Conservation (phyloP, 306 rosid species). For the Gleditsia sinensis region DNA sequence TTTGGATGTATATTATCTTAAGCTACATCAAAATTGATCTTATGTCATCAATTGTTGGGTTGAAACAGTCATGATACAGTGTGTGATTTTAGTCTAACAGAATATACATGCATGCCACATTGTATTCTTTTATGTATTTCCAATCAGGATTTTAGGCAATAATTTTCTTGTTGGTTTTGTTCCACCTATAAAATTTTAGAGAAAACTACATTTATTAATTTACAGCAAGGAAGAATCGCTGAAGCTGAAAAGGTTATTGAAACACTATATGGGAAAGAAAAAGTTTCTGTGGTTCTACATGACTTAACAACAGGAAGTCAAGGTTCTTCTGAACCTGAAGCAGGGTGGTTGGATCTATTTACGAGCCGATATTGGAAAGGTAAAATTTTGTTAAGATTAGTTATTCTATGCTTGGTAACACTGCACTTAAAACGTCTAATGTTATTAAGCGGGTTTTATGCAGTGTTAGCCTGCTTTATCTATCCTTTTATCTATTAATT, state of each 20-base stretch:
- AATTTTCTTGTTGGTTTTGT: slow-evolving; percentile 25
- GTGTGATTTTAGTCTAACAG: slow-evolving; percentile 15
- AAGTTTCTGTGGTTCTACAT: slow-evolving; percentile 65
- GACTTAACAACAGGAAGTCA: slow-evolving; percentile 66
- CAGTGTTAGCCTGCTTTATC: neutral
- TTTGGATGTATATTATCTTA: neutral
- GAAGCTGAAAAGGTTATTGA: slow-evolving; percentile 82
- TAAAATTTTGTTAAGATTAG: slow-evolving; percentile 20
- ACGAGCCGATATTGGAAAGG: slow-evolving; percentile 94
- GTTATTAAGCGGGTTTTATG: neutral
- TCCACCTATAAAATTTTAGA: slow-evolving; percentile 1
- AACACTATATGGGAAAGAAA: slow-evolving; percentile 81
- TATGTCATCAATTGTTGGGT: neutral
- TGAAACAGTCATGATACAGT: neutral
- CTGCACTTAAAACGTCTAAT: neutral
- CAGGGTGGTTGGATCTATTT: slow-evolving; percentile 96
- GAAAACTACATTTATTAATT: slow-evolving; percentile 25
- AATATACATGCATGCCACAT: neutral
- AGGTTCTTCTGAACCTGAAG: slow-evolving; percentile 91
- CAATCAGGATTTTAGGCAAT: slow-evolving; percentile 2
- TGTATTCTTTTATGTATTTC: slow-evolving; percentile 3
- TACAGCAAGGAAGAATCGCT: slow-evolving; percentile 84
- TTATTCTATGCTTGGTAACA: slow-evolving; percentile 9
- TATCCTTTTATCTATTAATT: no score
- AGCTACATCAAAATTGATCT: neutral